Evolutionary conservation across 805 yeast genomes (phyloP).

Genomic region (Hanseniaspora pseudoguilliermondii): DNA sequence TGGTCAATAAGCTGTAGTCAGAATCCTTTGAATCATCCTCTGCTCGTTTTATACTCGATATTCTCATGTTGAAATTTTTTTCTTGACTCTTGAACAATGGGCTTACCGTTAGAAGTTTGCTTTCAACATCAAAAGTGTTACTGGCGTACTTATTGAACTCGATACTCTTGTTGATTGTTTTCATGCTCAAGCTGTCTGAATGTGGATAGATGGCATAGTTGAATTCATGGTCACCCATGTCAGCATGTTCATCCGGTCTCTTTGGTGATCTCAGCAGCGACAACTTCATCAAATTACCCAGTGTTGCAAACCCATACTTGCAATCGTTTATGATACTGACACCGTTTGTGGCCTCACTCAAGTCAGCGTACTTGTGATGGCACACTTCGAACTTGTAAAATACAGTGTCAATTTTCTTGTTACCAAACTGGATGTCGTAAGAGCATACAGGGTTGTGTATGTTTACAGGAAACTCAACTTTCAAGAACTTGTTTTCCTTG

Average conservation of each 20-base stretch:
- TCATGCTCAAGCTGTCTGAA: constrained; percentile 46
- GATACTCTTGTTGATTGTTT: constrained; percentile 62
- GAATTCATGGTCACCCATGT: constrained; percentile 77
- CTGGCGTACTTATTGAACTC: constrained; percentile 52
- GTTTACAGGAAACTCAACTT: constrained; percentile 89
- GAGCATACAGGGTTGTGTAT: constrained; percentile 63
- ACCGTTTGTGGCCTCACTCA: constrained; percentile 77
- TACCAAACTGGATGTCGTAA: constrained; percentile 89
- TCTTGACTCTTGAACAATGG: constrained; percentile 23
- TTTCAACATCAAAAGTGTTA: constrained; percentile 16
- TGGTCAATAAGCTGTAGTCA: constrained; percentile 34
- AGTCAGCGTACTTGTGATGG: constrained; percentile 86
- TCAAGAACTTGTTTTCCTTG: constrained; percentile 74
- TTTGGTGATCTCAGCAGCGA: constrained; percentile 83
- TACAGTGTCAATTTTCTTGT: constrained; percentile 85
- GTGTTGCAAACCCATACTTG: constrained; percentile 86
- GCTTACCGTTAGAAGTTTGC: constrained; percentile 17
- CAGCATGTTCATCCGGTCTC: constrained; percentile 89
- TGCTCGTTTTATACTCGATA: constrained; percentile 73
- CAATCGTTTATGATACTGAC: constrained; percentile 71
- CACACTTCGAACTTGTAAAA: constrained; percentile 91
- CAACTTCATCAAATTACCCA: constrained; percentile 82
- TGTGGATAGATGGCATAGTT: constrained; percentile 81
- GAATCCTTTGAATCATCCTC: constrained; percentile 52
- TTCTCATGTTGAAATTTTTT: constrained; percentile 49